phyloP scores from a whole-genome alignment of 352 stramenopile species.

The Globisporangium apiculatum region DNA sequence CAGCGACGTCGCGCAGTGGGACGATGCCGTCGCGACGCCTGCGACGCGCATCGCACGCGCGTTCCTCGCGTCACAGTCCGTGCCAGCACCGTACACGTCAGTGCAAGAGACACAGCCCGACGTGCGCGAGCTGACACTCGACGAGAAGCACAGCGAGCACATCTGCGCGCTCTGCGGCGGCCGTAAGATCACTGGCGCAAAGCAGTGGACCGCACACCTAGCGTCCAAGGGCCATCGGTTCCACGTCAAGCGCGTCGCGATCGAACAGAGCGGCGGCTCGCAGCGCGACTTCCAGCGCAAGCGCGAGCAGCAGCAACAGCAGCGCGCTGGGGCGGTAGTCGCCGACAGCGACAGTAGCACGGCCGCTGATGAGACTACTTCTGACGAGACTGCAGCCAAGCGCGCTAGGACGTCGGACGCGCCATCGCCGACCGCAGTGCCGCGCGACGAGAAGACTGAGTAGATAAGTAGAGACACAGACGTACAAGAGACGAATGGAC shows the following conservation, averaged over 20 bases:
- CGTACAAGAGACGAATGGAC: background rate
- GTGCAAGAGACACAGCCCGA: slow-evolving; percentile 48
- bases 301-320: background rate
- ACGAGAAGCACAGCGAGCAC: slow-evolving; percentile 60
- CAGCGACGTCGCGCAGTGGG: slow-evolving; percentile 61
- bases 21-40: slow-evolving; percentile 39
- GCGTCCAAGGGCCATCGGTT: slow-evolving; percentile 78
- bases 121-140: slow-evolving; percentile 24
- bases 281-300: background rate
- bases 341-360: too few species aligned
- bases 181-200: slow-evolving; percentile 58
- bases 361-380: too few species aligned
- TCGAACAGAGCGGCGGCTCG: slow-evolving; percentile 26
- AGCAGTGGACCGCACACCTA: slow-evolving; percentile 68
- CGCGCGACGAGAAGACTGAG: too few species aligned
- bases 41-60: slow-evolving; percentile 53
- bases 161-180: slow-evolving; percentile 51
- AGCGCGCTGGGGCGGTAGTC: background rate
- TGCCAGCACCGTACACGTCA: slow-evolving; percentile 22
- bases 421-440: too few species aligned
- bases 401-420: background rate
- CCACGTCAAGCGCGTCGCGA: slow-evolving; percentile 64
- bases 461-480: too few species aligned
- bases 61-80: slow-evolving; percentile 35
- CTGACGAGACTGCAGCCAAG: background rate